These are phyloP conservation scores for Aspergillus aculeatus DNA, from an alignment of 2,329 filamentous ascomycete genomes.

Conservation along the genomic window DNA sequence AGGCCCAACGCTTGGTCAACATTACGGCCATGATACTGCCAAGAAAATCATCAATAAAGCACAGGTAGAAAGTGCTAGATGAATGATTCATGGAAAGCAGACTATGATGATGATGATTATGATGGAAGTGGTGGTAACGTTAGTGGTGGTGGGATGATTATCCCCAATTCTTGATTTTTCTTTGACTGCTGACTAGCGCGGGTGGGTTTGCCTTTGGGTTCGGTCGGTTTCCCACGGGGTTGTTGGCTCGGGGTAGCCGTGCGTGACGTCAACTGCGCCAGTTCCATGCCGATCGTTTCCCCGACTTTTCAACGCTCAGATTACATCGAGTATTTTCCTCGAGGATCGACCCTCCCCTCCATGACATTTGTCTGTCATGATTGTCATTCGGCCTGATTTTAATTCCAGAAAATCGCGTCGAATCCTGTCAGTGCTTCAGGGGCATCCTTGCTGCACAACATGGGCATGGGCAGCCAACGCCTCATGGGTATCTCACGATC, in stretches of 20 bases:
- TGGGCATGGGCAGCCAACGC: background rate
- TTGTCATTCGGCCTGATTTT: background rate
- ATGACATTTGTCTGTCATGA: background rate
- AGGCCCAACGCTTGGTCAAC: background rate
- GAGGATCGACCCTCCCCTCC: background rate
- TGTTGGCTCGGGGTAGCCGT: constrained; percentile 10
- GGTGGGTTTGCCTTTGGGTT: background rate
- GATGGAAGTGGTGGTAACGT: background rate
- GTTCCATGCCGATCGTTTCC: background rate
- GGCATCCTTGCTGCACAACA: background rate
- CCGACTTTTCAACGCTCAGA: background rate
- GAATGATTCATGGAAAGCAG: background rate
- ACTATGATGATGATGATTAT: background rate
- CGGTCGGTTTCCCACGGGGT: constrained; percentile 3
- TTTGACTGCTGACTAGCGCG: background rate
- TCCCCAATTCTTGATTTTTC: background rate
- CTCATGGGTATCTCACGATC: background rate
- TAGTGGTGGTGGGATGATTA: background rate
- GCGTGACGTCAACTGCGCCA: constrained; percentile 24
- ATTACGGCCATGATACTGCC: background rate
- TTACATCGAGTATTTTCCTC: background rate
- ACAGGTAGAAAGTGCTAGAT: background rate
- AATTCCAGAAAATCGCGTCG: constrained; percentile 9
- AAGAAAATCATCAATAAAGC: background rate
- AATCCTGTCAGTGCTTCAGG: constrained; percentile 1